phyloP scores from a whole-genome alignment of 1,139 yeast species.

The Nakaseomyces bracarensis region DNA sequence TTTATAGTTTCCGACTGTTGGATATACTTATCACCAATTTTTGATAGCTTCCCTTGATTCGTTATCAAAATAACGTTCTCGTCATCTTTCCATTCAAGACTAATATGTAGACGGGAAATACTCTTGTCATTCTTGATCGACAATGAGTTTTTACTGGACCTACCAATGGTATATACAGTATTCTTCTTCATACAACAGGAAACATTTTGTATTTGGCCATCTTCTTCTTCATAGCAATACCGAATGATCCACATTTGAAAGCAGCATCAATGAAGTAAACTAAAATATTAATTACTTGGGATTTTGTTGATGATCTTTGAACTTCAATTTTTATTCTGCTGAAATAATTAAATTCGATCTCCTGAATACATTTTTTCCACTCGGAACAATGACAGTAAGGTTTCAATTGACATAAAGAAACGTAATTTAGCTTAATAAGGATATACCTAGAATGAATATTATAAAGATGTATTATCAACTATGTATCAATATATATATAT shows the following conservation, averaged over 20 bases:
- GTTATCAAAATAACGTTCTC: constrained; percentile 9
- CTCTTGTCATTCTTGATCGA: constrained; percentile 28
- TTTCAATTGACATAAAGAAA: too few species aligned
- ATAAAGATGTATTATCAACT: too few species aligned
- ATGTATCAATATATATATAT: too few species aligned
- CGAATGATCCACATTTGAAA: constrained; percentile 26
- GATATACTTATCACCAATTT: constrained; percentile 15
- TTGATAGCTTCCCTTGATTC: constrained; percentile 27
- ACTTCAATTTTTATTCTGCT: too few species aligned
- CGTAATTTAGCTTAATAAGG: too few species aligned
- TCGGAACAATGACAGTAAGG: too few species aligned
- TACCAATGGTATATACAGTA: constrained; percentile 21
- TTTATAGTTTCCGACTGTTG: constrained; percentile 15
- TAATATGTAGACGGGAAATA: constrained; percentile 28
- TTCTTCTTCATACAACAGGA: constrained; percentile 17
- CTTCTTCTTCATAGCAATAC: constrained; percentile 18
- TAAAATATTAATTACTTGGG: not conserved
- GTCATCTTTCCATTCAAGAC: constrained; percentile 14
- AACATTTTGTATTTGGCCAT: constrained; percentile 13
- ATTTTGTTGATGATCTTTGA: not conserved
- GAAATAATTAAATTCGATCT: too few species aligned
- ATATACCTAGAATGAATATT: too few species aligned
- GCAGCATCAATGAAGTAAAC: not conserved
- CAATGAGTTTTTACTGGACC: constrained; percentile 27
- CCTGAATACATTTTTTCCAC: too few species aligned